Evolutionary conservation across 1,284 basidiomycete genomes (phyloP).

Genomic region (Microbotryum scabiosae): DNA sequence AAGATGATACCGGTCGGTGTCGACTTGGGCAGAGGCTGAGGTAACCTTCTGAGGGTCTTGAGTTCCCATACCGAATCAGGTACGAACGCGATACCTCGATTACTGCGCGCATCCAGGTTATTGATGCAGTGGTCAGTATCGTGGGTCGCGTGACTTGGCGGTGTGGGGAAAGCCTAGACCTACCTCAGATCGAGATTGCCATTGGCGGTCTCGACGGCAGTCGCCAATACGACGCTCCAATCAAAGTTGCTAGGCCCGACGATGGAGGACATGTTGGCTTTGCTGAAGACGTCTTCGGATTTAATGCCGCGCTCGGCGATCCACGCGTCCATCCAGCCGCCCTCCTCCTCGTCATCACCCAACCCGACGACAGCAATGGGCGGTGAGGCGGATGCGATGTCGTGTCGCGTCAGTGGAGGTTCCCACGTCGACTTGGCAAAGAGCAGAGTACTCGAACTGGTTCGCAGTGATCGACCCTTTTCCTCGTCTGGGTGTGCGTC

Average conservation of each 20-base stretch:
- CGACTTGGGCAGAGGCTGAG: neutral
- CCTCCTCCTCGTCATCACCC: conserved; percentile 7
- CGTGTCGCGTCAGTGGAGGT: neutral
- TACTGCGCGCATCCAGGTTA: neutral
- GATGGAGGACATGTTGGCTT: neutral
- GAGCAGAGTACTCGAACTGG: neutral
- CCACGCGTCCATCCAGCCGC: conserved; percentile 7
- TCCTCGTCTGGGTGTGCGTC: conserved; percentile 21
- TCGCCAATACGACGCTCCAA: conserved; percentile 8
- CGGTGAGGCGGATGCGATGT: neutral
- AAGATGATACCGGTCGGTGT: neutral
- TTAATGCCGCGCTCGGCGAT: neutral
- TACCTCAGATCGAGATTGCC: conserved; percentile 17
- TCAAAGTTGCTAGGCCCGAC: neutral
- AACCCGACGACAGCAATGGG: neutral
- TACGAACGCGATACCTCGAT: conserved; percentile 1
- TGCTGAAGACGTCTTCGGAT: neutral
- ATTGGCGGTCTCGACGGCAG: conserved; percentile 7
- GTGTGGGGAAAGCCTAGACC: neutral
- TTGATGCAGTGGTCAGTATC: neutral
- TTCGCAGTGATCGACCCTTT: conserved; percentile 11
- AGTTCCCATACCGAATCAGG: conserved; percentile 19
- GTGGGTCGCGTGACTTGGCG: neutral
- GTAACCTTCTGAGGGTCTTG: conserved; percentile 1
- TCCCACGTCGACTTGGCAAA: neutral